Evolutionary conservation across 2,329 filamentous ascomycete genomes (phyloP), one percentile per base, ranked within the genome.

Genomic region (Neospermospora avenae): DNA sequence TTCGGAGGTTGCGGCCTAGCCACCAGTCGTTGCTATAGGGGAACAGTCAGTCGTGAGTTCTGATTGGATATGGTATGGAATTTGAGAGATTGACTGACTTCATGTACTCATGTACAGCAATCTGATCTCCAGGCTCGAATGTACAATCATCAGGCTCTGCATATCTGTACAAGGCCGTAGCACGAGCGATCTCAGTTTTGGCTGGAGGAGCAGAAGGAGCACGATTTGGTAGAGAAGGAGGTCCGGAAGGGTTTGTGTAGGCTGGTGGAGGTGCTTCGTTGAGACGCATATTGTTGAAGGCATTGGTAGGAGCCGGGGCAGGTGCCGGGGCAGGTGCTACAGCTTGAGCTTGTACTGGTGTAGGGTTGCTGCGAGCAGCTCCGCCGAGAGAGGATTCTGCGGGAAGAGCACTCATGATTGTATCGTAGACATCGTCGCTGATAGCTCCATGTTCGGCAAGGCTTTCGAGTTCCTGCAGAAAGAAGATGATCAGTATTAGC

Each of bases 91-190:
- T n/a, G 4, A 51, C 31, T 35, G 22, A 51, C 48, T 98, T 98
- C 88, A 96, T 95, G 79, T 96, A 93, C 77, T 96, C 91, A 66
- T 86, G 84, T 22, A 98, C 89, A 61, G 85, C 83, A 68, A 98
- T 81, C 65, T 82, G 81, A 77, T 98, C 93, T 72, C 93, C 88
- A 63, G 88, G 86, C 72, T 91, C 85, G 61, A 98, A 85, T 2
- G 84, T 85, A 64, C 96, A 81, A 73, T 98, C 93, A 61, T 96
- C 93, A 42, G 88, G 81, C 8, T 88, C 90, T 35, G 81, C 82
- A 79, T 97, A 98, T 63, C 84, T 83, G 79, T 96, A 98, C 52
- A 96, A 81, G 6, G 93, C 93, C 24, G 85, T 85, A 25, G 91
- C 92, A 67, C 89, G 81, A 58, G 86, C 85, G 61, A 96, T 80